Base-by-base conservation (phyloP, 208 protist species). In the Wallacemonas rigidus region DNA sequence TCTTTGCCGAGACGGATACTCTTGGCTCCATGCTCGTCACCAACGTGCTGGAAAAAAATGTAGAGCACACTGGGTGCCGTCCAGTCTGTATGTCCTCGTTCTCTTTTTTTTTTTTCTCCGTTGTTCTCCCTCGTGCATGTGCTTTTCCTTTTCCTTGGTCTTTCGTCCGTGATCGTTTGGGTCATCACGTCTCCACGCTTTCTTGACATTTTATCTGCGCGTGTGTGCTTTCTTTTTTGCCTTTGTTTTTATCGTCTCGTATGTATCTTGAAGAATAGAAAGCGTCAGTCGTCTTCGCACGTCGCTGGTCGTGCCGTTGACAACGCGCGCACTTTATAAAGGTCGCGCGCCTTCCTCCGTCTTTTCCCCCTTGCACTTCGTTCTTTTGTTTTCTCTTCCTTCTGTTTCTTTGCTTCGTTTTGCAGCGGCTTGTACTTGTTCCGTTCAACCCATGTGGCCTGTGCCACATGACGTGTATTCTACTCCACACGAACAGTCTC, bases 361-460 rank as follows among this genome's bases (percentile, higher is more conserved):
- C 41, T 44, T 67, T 56, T 60, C n/a, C 17, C 60, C 36, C 4
- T n/a, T 26, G 35, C 26, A 5, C 45, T 41, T 67, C 57, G 43
- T 67, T 51, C 6, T 14, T n/a, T 67, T 56, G 41, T 45, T 67
- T 74, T 56, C 36, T 75, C 39, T 51, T 17, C 39, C 12, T 69
- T 54, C n/a, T 45, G 63, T 11, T 26, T 54, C 4, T 38, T 47
- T 39, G 38, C 61, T 67, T 69, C 41, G 40, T 61, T 41, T 56
- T 43, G 6, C 45, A 0, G 7, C 53, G 12, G 9, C n/a, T 15
- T 41, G 6, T 41, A 62, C 17, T 43, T 6, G 11, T 5, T 62
- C 56, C 56, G 51, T 56, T 50, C 45, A 50, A 50, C 12, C 12
- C 12, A 6, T 50, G 45, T 50, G 45, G 45, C 8, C 45, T 50